Evolutionary conservation across 2,329 filamentous ascomycete genomes (phyloP).

Genomic region (Emergomyces pasteurianus): DNA sequence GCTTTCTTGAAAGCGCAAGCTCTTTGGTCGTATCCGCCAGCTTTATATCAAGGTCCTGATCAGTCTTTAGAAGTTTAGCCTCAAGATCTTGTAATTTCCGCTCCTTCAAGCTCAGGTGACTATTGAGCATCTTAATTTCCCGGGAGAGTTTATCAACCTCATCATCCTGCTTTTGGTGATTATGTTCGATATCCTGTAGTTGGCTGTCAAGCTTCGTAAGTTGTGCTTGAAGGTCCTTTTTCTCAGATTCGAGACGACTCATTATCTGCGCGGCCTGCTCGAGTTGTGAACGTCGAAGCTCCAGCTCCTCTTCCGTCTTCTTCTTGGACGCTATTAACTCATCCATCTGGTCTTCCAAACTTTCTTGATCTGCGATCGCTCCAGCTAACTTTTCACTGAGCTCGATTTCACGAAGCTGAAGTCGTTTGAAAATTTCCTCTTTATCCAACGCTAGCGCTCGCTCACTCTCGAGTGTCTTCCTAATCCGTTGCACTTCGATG

Average conservation of each 20-base stretch:
- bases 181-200: slow-evolving; percentile 57
- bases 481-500: slow-evolving; percentile 74
- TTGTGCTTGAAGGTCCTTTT: slow-evolving; percentile 57
- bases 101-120: slow-evolving; percentile 78
- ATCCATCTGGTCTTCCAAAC: slow-evolving; percentile 86
- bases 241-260: slow-evolving; percentile 72
- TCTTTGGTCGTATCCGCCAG: slow-evolving; percentile 68
- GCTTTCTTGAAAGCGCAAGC: slow-evolving; percentile 57
- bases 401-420: slow-evolving; percentile 83
- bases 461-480: slow-evolving; percentile 91
- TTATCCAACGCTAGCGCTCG: slow-evolving; percentile 92
- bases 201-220: slow-evolving; percentile 58
- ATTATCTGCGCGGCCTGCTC: slow-evolving; percentile 89
- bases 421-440: slow-evolving; percentile 96
- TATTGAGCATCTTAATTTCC: slow-evolving; percentile 83
- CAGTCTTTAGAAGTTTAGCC: slow-evolving; percentile 65
- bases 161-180: slow-evolving; percentile 60
- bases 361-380: slow-evolving; percentile 87
- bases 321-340: slow-evolving; percentile 81
- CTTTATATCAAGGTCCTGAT: slow-evolving; percentile 83
- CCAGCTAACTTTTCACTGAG: slow-evolving; percentile 86
- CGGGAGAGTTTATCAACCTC: slow-evolving; percentile 67
- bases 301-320: slow-evolving; percentile 71
- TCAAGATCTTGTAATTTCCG: slow-evolving; percentile 83
- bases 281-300: slow-evolving; percentile 65